Conservation (phyloP, 2,329 filamentous ascomycete genomes). For the Zarea fungicola region DNA sequence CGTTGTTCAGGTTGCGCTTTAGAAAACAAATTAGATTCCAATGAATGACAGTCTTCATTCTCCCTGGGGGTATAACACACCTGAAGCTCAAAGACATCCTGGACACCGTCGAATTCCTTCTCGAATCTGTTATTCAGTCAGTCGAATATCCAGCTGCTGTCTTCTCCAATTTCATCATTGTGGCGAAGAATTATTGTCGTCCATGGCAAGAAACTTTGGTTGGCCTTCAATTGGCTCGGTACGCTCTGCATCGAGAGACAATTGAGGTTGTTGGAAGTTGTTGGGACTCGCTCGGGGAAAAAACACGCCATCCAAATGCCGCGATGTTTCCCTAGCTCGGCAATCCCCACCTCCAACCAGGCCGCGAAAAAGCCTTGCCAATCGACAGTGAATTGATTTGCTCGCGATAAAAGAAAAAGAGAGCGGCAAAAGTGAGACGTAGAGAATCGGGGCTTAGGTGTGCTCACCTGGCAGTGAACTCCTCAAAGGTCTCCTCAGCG, state of each 20-base stretch:
- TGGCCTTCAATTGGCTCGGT: neutral
- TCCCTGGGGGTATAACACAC: constrained; percentile 47
- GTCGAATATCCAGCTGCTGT: constrained; percentile 20
- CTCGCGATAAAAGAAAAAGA: neutral
- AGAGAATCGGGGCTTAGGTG: too few species aligned
- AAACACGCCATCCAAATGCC: constrained; percentile 10
- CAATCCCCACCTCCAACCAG: neutral
- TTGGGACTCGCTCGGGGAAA: neutral
- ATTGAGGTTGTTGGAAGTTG: neutral
- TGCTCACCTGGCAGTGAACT: constrained; percentile 92
- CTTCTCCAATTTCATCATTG: constrained; percentile 19
- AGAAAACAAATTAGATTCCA: constrained; percentile 6
- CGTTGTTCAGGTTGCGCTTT: constrained; percentile 94
- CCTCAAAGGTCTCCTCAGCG: constrained; percentile 96
- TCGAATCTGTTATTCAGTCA: constrained; percentile 66
- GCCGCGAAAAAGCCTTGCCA: neutral
- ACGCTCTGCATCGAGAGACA: neutral
- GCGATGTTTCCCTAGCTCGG: neutral
- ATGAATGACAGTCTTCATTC: neutral
- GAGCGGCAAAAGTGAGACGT: neutral
- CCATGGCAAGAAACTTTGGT: too few species aligned
- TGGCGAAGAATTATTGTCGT: too few species aligned
- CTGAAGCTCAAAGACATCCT: constrained; percentile 99
- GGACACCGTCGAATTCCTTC: constrained; percentile 96
- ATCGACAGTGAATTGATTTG: too few species aligned